phyloP scores from a whole-genome alignment of 192 early-diverging fungal species.

The Mortierella hygrophila region DNA sequence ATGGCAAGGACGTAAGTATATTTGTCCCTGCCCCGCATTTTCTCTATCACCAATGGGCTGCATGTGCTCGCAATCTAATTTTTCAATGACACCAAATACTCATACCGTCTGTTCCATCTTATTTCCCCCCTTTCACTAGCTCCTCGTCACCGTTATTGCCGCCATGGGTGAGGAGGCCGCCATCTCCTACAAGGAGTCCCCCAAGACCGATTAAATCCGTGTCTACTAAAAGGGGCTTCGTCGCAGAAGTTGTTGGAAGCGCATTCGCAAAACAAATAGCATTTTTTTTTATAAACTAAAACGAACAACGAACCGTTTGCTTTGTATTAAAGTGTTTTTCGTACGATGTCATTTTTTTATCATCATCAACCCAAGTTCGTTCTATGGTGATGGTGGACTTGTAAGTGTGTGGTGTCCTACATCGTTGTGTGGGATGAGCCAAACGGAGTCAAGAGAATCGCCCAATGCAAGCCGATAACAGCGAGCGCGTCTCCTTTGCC shows the following conservation, averaged over 20 bases:
- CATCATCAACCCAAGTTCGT: not conserved
- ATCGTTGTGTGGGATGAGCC: no score
- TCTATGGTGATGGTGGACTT: no score
- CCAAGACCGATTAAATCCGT: slow-evolving; percentile 59
- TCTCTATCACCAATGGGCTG: not conserved
- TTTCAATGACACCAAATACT: not conserved
- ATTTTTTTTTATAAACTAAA: slow-evolving; percentile 12
- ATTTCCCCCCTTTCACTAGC: slow-evolving; percentile 59
- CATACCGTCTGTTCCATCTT: not conserved
- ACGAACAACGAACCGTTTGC: slow-evolving; percentile 1
- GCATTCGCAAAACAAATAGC: slow-evolving; percentile 20
- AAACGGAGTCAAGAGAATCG: not conserved
- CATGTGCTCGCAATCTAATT: not conserved
- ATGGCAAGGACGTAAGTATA: slow-evolving; percentile 57
- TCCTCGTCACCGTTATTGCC: slow-evolving; percentile 86
- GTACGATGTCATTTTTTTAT: not conserved
- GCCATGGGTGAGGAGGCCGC: slow-evolving; percentile 96
- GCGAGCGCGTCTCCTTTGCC: not conserved
- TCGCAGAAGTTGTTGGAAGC: slow-evolving; percentile 19
- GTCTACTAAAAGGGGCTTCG: not conserved
- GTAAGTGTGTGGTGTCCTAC: no score
- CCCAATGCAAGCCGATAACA: not conserved
- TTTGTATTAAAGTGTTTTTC: slow-evolving; percentile 22
- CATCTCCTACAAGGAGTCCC: slow-evolving; percentile 84
- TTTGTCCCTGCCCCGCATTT: not conserved